These are phyloP conservation scores for Daldinia loculata DNA, from an alignment of 495 filamentous ascomycete species.

Conservation along the genomic window DNA sequence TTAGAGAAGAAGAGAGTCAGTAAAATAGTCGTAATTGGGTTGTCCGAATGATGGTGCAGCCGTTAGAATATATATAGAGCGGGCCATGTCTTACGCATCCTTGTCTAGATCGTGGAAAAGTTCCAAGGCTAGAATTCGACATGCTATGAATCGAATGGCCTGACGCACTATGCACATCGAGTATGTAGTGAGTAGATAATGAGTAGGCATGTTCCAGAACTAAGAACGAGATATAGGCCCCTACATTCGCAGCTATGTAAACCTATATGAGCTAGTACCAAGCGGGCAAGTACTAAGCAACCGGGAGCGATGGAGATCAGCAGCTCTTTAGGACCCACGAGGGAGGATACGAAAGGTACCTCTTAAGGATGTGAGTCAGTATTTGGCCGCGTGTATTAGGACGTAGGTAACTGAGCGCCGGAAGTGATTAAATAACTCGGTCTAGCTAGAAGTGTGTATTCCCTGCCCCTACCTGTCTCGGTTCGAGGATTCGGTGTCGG, in stretches of 20 bases:
- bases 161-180: slow-evolving; percentile 25
- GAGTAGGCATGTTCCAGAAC: slow-evolving; percentile 17
- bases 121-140: slow-evolving; percentile 17
- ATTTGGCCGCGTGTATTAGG: slow-evolving; percentile 24
- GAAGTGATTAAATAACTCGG: slow-evolving; percentile 9
- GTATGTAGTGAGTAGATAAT: background rate
- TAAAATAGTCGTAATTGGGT: slow-evolving; percentile 11
- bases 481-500: slow-evolving; percentile 4
- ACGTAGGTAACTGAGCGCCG: slow-evolving; percentile 11
- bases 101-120: slow-evolving; percentile 28
- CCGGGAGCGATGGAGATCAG: slow-evolving; percentile 19
- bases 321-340: slow-evolving; percentile 12
- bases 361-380: slow-evolving; percentile 14
- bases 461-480: slow-evolving; percentile 12
- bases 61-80: slow-evolving; percentile 26
- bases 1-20: background rate
- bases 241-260: background rate
- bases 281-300: slow-evolving; percentile 24
- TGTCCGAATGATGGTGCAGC: slow-evolving; percentile 4
- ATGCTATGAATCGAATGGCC: slow-evolving; percentile 31
- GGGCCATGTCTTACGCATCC: slow-evolving; percentile 20
- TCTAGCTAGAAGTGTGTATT: background rate
- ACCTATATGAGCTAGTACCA: slow-evolving; percentile 29
- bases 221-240: slow-evolving; percentile 10
- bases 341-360: slow-evolving; percentile 2